Conservation (phyloP, 2,329 filamentous ascomycete species). For the Ophiostoma quercus region DNA sequence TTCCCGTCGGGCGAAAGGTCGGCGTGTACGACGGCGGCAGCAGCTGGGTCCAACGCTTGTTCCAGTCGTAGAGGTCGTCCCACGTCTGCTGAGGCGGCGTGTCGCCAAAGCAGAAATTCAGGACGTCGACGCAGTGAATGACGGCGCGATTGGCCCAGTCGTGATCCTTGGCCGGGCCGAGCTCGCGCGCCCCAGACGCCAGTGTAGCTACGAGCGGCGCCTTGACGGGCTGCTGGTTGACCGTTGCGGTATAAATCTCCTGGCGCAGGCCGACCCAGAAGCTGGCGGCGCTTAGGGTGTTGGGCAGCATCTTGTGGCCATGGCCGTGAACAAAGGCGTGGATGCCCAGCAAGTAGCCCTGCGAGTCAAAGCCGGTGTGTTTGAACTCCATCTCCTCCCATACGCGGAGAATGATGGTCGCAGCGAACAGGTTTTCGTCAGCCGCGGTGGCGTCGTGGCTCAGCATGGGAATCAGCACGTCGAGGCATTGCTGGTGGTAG, state of each 20-base stretch:
- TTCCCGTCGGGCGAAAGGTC: slow-evolving; percentile 42
- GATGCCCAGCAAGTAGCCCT: slow-evolving; percentile 45
- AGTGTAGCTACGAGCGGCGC: slow-evolving; percentile 48
- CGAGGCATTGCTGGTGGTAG: slow-evolving; percentile 52
- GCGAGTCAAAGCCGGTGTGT: slow-evolving; percentile 41
- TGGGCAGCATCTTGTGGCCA: slow-evolving; percentile 39
- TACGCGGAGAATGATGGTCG: slow-evolving; percentile 52
- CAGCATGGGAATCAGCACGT: slow-evolving; percentile 45
- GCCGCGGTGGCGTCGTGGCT: slow-evolving; percentile 37
- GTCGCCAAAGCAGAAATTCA: slow-evolving; percentile 57
- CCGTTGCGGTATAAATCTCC: slow-evolving; percentile 54
- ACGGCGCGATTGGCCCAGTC: slow-evolving; percentile 58
- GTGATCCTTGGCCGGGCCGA: slow-evolving; percentile 46
- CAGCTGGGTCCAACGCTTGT: slow-evolving; percentile 42
- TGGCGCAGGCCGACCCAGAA: slow-evolving; percentile 56
- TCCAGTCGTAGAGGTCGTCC: slow-evolving; percentile 42
- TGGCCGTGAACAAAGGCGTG: slow-evolving; percentile 44
- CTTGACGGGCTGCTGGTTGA: slow-evolving; percentile 43
- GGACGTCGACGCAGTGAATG: slow-evolving; percentile 57
- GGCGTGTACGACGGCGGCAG: slow-evolving; percentile 52
- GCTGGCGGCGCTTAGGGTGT: slow-evolving; percentile 46
- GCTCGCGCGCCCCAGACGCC: slow-evolving; percentile 42
- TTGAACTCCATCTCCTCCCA: slow-evolving; percentile 51
- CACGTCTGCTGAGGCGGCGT: slow-evolving; percentile 37
- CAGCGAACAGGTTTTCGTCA: slow-evolving; percentile 50